Conservation (phyloP, 768 basidiomycete species). For the Leccinum aurantiacum region DNA sequence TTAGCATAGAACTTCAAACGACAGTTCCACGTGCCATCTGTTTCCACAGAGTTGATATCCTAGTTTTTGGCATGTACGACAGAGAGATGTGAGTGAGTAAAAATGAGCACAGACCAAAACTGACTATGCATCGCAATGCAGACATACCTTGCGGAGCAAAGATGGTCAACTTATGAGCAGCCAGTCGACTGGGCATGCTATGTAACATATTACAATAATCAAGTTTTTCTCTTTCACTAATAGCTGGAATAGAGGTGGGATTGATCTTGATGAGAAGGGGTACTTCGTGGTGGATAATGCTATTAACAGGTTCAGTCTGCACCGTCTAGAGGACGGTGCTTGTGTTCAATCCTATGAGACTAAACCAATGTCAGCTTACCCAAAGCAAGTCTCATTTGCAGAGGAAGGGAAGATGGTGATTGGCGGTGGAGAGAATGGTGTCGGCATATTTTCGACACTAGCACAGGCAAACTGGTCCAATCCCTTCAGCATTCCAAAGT, state of each 20-base stretch:
- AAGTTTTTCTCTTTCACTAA: no score
- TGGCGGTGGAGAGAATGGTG: constrained; percentile 1
- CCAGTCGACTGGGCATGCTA: not conserved
- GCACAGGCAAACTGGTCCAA: not conserved
- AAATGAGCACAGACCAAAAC: not conserved
- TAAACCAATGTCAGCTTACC: constrained; percentile 5
- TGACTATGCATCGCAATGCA: not conserved
- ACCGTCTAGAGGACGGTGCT: constrained; percentile 3
- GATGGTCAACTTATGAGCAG: not conserved
- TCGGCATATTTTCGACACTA: constrained; percentile 1
- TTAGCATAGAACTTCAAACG: not conserved
- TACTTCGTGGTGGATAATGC: constrained; percentile 3
- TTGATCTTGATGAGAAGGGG: not conserved
- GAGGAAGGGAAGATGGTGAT: not conserved
- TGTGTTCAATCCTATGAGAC: constrained; percentile 6
- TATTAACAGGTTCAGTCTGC: not conserved
- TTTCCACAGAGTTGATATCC: not conserved
- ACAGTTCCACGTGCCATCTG: not conserved
- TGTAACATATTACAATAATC: not conserved
- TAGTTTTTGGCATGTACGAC: not conserved
- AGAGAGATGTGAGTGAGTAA: not conserved
- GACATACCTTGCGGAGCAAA: not conserved
- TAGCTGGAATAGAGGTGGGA: no score
- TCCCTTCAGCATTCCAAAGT: not conserved
- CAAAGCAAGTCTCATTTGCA: constrained; percentile 6